These are phyloP conservation scores for Dichotomopilus funicola DNA, from an alignment of 2,329 filamentous ascomycete species.

Conservation along the genomic window DNA sequence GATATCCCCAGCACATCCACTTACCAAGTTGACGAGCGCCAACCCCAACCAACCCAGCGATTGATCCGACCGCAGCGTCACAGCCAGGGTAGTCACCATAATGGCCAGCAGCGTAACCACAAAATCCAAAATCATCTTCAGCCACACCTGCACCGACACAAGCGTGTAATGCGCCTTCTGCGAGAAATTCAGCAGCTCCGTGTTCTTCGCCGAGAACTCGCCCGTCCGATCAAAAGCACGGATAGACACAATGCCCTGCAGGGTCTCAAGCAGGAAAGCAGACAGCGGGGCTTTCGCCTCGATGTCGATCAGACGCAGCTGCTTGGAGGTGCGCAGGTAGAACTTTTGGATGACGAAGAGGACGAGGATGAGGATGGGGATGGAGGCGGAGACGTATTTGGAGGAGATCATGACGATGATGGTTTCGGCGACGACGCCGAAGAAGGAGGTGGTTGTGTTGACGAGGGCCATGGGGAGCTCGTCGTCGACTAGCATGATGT, in stretches of 20 bases:
- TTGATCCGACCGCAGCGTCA: conserved; percentile 3
- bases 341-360: conserved; percentile 38
- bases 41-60: conserved; percentile 14
- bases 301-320: conserved; percentile 47
- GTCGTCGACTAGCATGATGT: conserved; percentile 85
- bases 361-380: conserved; percentile 5
- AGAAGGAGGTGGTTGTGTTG: conserved; percentile 50
- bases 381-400: conserved; percentile 9
- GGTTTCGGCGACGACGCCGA: conserved; percentile 9
- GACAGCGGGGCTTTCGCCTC: conserved; percentile 42
- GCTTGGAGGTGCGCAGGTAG: conserved; percentile 50
- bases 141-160: conserved; percentile 7
- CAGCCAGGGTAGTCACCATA: conserved; percentile 13
- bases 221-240: conserved; percentile 8
- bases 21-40: conserved; percentile 13
- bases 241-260: conserved; percentile 7
- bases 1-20: no score
- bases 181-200: conserved; percentile 8
- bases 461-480: conserved; percentile 92
- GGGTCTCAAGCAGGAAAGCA: conserved; percentile 1
- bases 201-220: conserved; percentile 7
- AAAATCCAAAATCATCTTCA: conserved; percentile 30
- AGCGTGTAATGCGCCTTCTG: conserved; percentile 9
- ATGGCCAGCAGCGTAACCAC: conserved; percentile 19
- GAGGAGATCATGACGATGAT: conserved; percentile 10